Evolutionary conservation across 2,329 filamentous ascomycete genomes (phyloP).

Genomic region (Fusarium sp.): DNA sequence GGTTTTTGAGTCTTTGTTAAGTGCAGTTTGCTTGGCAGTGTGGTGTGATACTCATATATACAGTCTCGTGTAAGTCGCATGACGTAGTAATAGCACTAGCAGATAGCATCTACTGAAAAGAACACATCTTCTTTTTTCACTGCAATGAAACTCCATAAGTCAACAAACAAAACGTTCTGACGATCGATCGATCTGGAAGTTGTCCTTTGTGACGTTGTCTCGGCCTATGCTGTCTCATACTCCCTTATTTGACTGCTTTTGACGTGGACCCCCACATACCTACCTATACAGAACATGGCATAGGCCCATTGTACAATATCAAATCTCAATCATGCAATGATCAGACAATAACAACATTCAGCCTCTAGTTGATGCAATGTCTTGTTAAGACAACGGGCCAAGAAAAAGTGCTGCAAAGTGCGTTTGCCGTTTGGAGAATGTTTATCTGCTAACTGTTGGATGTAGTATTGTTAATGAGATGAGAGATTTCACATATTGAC

Average conservation of each 20-base stretch:
- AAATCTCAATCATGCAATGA: neutral
- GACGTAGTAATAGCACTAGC: neutral
- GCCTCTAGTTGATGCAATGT: slow-evolving; percentile 22
- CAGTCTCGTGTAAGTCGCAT: neutral
- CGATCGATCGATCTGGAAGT: slow-evolving; percentile 34
- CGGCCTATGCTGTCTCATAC: slow-evolving; percentile 9
- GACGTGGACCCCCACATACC: slow-evolving; percentile 1
- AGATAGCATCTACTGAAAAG: neutral
- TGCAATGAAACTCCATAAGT: neutral
- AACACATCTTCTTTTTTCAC: neutral
- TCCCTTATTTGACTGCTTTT: slow-evolving; percentile 29
- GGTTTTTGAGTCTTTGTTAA: slow-evolving; percentile 11
- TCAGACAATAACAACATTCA: slow-evolving; percentile 28
- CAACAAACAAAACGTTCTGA: slow-evolving; percentile 3
- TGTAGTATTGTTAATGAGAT: neutral
- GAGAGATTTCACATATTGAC: neutral
- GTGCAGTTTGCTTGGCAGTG: slow-evolving; percentile 1
- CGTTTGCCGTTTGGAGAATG: neutral
- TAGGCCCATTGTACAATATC: slow-evolving; percentile 2
- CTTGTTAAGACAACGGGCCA: slow-evolving; percentile 10
- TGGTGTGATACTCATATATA: neutral
- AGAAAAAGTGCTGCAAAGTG: slow-evolving; percentile 3
- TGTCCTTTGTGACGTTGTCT: neutral
- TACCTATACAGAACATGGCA: slow-evolving; percentile 2
- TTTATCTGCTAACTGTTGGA: neutral